A percentile compares a stretch with the other conserved stretches of the same genome.
Evolutionary conservation across 192 early-diverging fungal species (phyloP).

Genomic region (Entomortierella beljakovae): DNA sequence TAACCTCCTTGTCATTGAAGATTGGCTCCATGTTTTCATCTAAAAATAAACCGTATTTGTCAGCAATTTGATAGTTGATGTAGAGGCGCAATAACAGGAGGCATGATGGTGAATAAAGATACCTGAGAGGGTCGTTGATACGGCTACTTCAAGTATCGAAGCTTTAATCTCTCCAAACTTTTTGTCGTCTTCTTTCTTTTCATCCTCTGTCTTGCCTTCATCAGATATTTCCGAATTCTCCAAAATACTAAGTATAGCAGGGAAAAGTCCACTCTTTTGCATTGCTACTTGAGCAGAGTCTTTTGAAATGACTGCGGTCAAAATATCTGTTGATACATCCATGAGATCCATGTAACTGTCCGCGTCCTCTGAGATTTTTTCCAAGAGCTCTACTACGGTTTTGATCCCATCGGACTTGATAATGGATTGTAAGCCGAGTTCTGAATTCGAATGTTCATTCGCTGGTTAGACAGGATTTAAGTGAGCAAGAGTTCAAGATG

Average conservation of each 20-base stretch:
- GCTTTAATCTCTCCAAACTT: constrained; percentile 58
- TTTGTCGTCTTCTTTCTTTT: constrained; percentile 60
- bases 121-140: constrained; percentile 61
- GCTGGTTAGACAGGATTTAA: neutral
- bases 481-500: neutral
- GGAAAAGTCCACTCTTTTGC: constrained; percentile 43
- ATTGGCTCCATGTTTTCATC: constrained; percentile 63
- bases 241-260: constrained; percentile 56
- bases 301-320: constrained; percentile 23
- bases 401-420: constrained; percentile 29
- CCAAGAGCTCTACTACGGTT: constrained; percentile 20
- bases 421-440: constrained; percentile 39
- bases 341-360: constrained; percentile 40
- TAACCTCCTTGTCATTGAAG: constrained; percentile 56
- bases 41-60: constrained; percentile 2
- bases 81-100: neutral
- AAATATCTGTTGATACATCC: constrained; percentile 28
- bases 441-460: too few relatives aligned
- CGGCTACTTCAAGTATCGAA: constrained; percentile 57
- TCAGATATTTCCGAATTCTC: constrained; percentile 52
- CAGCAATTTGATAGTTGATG: neutral
- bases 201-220: constrained; percentile 54
- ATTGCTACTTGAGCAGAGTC: constrained; percentile 58
- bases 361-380: constrained; percentile 17
- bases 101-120: constrained; percentile 4